Conservation (phyloP, 345 rosid species). For the Odontarrhena argentea region DNA sequence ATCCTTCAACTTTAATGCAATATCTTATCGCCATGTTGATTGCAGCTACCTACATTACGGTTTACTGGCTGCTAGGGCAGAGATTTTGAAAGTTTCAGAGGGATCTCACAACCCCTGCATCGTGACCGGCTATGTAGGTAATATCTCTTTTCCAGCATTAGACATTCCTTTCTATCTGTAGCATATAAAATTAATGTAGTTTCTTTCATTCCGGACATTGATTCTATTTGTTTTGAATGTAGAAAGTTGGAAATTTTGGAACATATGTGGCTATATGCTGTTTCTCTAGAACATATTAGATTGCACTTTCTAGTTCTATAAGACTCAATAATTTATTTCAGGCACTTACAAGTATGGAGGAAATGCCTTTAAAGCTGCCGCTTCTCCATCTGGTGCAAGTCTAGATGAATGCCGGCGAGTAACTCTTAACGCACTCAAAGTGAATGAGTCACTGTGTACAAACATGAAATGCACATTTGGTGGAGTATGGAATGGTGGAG, state of each 20-base stretch:
- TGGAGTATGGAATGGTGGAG: slow-evolving; percentile 98
- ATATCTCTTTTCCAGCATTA: slow-evolving; percentile 1
- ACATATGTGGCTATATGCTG: neutral
- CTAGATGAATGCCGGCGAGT: slow-evolving; percentile 73
- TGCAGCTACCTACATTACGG: slow-evolving; percentile 92
- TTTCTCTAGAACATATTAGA: neutral
- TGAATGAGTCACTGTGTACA: slow-evolving; percentile 77
- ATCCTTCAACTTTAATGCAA: neutral
- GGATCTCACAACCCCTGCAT: slow-evolving; percentile 79
- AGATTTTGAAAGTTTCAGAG: slow-evolving; percentile 70
- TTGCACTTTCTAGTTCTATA: neutral
- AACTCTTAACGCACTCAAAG: slow-evolving; percentile 77
- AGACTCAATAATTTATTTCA: slow-evolving; percentile 29
- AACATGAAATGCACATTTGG: slow-evolving; percentile 94
- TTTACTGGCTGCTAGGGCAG: slow-evolving; percentile 94
- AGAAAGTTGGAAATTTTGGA: neutral
- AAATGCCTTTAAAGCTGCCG: slow-evolving; percentile 55
- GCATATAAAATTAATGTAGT: neutral
- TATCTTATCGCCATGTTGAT: slow-evolving; percentile 20
- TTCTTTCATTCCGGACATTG: neutral
- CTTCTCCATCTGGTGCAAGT: slow-evolving; percentile 72
- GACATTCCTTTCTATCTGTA: neutral
- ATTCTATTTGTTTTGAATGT: neutral
- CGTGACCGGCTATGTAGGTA: slow-evolving; percentile 79
- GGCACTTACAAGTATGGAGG: slow-evolving; percentile 88